phyloP scores from a whole-genome alignment of 495 filamentous ascomycete genomes.

The Penicillium subrubescens region DNA sequence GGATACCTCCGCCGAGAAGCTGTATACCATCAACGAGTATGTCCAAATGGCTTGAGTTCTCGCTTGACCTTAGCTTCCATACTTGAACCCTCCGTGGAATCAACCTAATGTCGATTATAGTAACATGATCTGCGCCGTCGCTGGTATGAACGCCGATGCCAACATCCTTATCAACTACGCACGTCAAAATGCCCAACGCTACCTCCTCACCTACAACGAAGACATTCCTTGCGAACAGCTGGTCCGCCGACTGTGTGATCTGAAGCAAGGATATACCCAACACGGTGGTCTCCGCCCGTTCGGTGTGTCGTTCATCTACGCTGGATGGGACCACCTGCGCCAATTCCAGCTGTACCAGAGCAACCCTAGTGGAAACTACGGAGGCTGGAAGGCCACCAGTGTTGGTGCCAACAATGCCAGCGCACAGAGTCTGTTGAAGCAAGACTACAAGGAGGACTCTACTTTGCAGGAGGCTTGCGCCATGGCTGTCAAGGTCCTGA shows the following conservation, averaged over 20 bases:
- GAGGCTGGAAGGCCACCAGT: conserved; percentile 98
- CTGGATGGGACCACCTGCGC: conserved; percentile 90
- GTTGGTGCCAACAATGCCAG: conserved; percentile 98
- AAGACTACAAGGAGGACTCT: conserved; percentile 99
- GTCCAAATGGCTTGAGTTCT: conserved; percentile 22
- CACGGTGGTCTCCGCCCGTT: conserved; percentile 97
- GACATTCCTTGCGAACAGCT: conserved; percentile 99
- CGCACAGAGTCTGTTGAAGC: conserved; percentile 96
- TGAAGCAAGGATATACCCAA: conserved; percentile 99
- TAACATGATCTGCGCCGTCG: conserved; percentile 99
- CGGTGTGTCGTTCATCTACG: conserved; percentile 99
- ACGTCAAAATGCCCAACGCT: conserved; percentile 91
- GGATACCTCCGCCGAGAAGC: conserved; percentile 98
- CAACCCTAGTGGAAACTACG: conserved; percentile 99
- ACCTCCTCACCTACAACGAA: conserved; percentile 98
- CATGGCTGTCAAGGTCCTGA: conserved; percentile 97
- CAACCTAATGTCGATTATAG: conserved; percentile 50
- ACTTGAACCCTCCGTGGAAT: background rate
- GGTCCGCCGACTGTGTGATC: conserved; percentile 92
- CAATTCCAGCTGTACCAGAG: conserved; percentile 99
- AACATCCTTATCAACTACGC: conserved; percentile 99
- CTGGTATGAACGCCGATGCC: conserved; percentile 98
- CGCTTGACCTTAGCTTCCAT: background rate
- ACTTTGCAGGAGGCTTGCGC: conserved; percentile 94
- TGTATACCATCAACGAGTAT: conserved; percentile 98